These are phyloP conservation scores for Argentina anserina DNA, from an alignment of 306 rosid genomes.

Conservation along the genomic window DNA sequence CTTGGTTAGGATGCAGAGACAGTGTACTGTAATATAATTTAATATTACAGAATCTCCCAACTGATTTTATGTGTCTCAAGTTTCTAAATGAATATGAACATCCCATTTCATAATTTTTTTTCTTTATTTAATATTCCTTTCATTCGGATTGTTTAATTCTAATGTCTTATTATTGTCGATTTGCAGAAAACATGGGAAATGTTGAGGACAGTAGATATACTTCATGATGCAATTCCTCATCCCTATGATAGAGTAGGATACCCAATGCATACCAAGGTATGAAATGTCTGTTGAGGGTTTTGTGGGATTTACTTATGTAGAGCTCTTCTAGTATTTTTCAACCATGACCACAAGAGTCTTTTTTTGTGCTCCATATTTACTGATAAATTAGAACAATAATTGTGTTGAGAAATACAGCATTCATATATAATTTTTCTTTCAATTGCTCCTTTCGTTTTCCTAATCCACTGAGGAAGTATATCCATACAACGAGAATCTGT, in stretches of 20 bases:
- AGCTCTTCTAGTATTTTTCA: not conserved
- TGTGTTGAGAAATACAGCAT: not conserved
- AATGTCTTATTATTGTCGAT: not conserved
- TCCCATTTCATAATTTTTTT: not conserved
- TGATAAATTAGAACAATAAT: not conserved
- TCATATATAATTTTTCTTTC: not conserved
- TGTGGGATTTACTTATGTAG: not conserved
- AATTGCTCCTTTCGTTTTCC: not conserved
- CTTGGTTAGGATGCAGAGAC: not conserved
- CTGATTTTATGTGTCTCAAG: not conserved
- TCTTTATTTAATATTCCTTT: not conserved
- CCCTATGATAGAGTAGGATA: slow-evolving; percentile 61
- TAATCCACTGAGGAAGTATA: not conserved
- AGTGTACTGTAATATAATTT: not conserved
- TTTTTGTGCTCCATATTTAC: not conserved
- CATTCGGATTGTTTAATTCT: slow-evolving; percentile 10
- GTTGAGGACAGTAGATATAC: slow-evolving; percentile 55
- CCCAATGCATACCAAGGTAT: slow-evolving; percentile 81
- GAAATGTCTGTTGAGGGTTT: slow-evolving; percentile 1
- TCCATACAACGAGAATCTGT: not conserved
- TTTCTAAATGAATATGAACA: not conserved
- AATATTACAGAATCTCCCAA: not conserved
- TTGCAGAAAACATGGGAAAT: slow-evolving; percentile 72
- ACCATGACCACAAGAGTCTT: not conserved
- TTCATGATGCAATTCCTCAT: slow-evolving; percentile 68